Evolutionary conservation across 768 basidiomycete species (phyloP), one percentile per base, ranked within the genome.

Genomic region (Pholiota microspora): DNA sequence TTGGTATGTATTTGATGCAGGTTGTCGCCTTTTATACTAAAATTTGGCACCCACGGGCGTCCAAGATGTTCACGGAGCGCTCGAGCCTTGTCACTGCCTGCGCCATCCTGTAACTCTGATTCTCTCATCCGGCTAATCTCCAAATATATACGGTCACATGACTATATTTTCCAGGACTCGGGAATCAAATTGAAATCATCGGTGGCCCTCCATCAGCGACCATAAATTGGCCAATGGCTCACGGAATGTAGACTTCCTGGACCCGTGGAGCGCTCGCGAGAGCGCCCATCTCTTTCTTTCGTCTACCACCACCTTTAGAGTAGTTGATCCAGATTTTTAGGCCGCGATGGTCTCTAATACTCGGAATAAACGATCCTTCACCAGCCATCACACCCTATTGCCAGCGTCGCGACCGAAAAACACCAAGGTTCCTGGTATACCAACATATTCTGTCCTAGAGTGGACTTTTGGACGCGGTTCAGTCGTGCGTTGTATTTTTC

Each of bases 391-490:
- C 42, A 51, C 52, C 7, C 64, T 68, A 18, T 57, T 68, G 32
- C 69, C 69, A 31, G 67, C 69, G 7, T 69, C 68, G 21, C 62
- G 59, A 21, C 62, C 68, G 3, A 51, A 47, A 15, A 4, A 52
- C 56, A 32, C 62, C 62, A n/a, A 51, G 23, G 47, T 61, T 40
- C 62, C 63, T 18, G 59, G 50, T 15, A 44, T 65, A 15, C 65
- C 65, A 27, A 60, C 63, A 2, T 63, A 66, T 50, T 63, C 64
- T 28, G 36, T 72, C n/a, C 49, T 72, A n/a, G 64, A 63, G 15
- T 69, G 71, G 71, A 67, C 67, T 3, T 62, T 72, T 49, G 71
- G 69, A 34, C 58, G 69, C 38, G 71, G 69, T 15, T 69, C 68
- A 15, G 71, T 71, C 36, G 71, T 72, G 47, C 18, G 60, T 55